A percentile compares a stretch with the other conserved stretches of the same genome.
phyloP scores from a whole-genome alignment of 495 filamentous ascomycete species.

The Lophiotrema nucula region DNA sequence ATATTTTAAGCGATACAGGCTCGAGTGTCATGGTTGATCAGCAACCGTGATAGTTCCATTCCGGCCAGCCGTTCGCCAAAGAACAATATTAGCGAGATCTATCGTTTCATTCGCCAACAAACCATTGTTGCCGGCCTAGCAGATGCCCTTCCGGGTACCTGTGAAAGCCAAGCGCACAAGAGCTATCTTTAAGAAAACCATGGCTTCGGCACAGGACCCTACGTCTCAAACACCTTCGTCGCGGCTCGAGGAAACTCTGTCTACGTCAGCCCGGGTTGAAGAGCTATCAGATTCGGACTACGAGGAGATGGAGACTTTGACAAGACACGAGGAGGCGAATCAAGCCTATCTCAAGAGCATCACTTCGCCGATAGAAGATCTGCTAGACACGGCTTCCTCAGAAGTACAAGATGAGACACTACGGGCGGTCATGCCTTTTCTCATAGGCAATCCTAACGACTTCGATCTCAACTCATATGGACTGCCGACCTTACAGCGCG shows the following conservation, averaged over 20 bases:
- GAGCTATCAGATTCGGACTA: slow-evolving; percentile 25
- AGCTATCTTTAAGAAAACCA: slow-evolving; percentile 2
- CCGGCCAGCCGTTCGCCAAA: neutral
- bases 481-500: slow-evolving; percentile 68
- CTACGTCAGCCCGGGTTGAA: slow-evolving; percentile 9
- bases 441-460: slow-evolving; percentile 49
- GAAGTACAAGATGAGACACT: slow-evolving; percentile 65
- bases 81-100: slow-evolving; percentile 32
- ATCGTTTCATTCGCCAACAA: neutral
- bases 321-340: slow-evolving; percentile 1
- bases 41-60: too few species aligned
- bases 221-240: neutral
- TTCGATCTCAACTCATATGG: slow-evolving; percentile 61
- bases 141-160: slow-evolving; percentile 26
- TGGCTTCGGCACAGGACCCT: neutral
- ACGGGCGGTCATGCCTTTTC: slow-evolving; percentile 65
- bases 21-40: too few species aligned
- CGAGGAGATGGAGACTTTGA: slow-evolving; percentile 31
- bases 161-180: slow-evolving; percentile 13
- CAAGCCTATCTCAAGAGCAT: slow-evolving; percentile 45
- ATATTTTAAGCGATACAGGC: too few species aligned
- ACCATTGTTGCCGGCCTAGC: slow-evolving; percentile 20
- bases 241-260: neutral
- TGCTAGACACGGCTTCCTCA: slow-evolving; percentile 66
- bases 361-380: slow-evolving; percentile 60